Base-by-base conservation (phyloP, 805 yeast species). In the Nematodospora valgi region DNA sequence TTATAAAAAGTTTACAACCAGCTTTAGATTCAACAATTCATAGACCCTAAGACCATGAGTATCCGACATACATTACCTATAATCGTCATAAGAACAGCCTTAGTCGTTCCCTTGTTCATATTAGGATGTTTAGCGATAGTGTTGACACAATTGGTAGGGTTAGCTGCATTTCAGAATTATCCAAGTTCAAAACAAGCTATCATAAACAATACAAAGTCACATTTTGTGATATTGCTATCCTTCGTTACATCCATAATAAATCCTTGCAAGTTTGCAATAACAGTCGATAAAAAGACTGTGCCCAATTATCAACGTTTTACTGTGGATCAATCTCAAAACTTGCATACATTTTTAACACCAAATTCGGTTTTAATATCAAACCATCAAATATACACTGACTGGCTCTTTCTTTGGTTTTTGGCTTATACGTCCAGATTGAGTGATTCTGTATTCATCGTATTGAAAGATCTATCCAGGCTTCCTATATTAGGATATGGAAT, bases 351-450 rank as follows among this genome's bases (percentile, higher is more conserved):
- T 9, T 48, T 81, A 28, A 56, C 66, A 6, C 74, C 74, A 14
- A 71, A 78, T 25, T 70, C 85, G 0, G 71, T 91, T 2, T 55
- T 82, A 30, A 80, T 89, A 23, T 77, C 93, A n/a, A 91, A 91
- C 54, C 98, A 91, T 58, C 97, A 89, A 61, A 82, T 91, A 16
- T 91, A 91, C 56, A 79, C 91, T 3, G 98, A 91, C 56, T 91
- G 98, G 98, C 70, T 84, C 8, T 88, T 76, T 48, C 47, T 87
- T 37, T 91, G 98, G 98, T 91, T 86, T 77, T 41, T 85, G 14
- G 67, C 85, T 0, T 83, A 86, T 54, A 72, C 88, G 5, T 75
- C 86, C 9, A 57, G 70, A n/a, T 57, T 80, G 28, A 76, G 81
- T 6, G 83, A 82, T 24, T 69, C 75, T 31, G 68, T 89, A 7